phyloP scores from a whole-genome alignment of 106 monocot species.

The Dendrobium officinale region DNA sequence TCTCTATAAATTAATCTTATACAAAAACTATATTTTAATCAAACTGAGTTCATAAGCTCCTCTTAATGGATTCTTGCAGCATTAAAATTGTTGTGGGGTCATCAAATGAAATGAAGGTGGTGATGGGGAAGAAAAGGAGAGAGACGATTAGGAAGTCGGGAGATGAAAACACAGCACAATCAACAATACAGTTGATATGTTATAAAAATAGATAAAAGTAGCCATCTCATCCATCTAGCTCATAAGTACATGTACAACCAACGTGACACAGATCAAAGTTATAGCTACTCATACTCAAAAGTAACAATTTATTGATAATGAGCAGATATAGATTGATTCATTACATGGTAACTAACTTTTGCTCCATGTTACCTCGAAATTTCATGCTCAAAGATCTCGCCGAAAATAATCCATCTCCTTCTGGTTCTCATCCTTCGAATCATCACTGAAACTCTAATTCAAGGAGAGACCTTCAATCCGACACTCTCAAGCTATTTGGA shows the following conservation, averaged over 20 bases:
- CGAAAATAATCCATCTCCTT: constrained; percentile 63
- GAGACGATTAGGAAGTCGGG: too few relatives aligned
- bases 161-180: too few relatives aligned
- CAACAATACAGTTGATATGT: too few relatives aligned
- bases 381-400: constrained; percentile 29
- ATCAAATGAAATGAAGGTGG: neutral
- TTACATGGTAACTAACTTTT: constrained; percentile 89
- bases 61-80: neutral
- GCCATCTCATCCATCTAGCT: too few relatives aligned
- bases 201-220: too few relatives aligned
- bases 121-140: neutral
- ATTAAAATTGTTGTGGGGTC: neutral
- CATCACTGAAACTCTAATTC: constrained; percentile 32
- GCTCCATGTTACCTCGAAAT: constrained; percentile 64
- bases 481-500: neutral
- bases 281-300: too few relatives aligned
- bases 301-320: too few relatives aligned
- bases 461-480: neutral
- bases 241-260: too few relatives aligned
- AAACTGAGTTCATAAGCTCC: neutral
- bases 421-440: constrained; percentile 44
- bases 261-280: too few relatives aligned
- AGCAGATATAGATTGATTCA: too few relatives aligned
- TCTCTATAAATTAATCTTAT: neutral
- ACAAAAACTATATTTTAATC: neutral